Evolutionary conservation across 2,329 filamentous ascomycete genomes (phyloP).

Genomic region (Ceratocystis cacaofunesta): DNA sequence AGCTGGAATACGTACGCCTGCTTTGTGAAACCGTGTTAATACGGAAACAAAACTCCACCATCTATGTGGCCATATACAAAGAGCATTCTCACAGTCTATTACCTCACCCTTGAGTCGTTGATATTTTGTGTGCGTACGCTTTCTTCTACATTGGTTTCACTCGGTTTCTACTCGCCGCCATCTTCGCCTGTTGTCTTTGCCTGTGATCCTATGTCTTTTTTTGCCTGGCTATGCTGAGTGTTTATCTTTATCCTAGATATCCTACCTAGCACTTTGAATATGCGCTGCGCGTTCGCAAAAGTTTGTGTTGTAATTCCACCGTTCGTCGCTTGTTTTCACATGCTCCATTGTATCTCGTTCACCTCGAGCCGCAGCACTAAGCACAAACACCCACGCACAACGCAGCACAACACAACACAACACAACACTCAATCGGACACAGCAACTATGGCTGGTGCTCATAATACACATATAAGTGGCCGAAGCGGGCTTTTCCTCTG

Average conservation of each 20-base stretch:
- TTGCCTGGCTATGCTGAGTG: background rate
- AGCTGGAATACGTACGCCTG: background rate
- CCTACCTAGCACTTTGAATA: too few relatives aligned
- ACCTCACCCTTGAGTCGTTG: background rate
- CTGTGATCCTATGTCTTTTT: background rate
- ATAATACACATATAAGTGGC: background rate
- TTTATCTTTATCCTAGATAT: background rate
- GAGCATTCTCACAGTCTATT: background rate
- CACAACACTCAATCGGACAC: background rate
- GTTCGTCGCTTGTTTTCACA: background rate
- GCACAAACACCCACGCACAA: background rate
- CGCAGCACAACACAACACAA: too few relatives aligned
- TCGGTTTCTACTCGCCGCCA: background rate
- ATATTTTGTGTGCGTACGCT: background rate
- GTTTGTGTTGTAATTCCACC: background rate
- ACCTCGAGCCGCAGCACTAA: background rate
- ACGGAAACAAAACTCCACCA: background rate
- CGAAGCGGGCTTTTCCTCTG: too few relatives aligned
- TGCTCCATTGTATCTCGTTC: background rate
- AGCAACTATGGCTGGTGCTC: background rate
- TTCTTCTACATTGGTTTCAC: constrained; percentile 3
- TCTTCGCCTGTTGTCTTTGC: constrained; percentile 1
- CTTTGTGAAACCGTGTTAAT: background rate
- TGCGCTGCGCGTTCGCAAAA: too few relatives aligned
- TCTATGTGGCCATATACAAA: background rate